phyloP scores from a whole-genome alignment of 2,329 filamentous ascomycete genomes.

The Penicillium sp. region DNA sequence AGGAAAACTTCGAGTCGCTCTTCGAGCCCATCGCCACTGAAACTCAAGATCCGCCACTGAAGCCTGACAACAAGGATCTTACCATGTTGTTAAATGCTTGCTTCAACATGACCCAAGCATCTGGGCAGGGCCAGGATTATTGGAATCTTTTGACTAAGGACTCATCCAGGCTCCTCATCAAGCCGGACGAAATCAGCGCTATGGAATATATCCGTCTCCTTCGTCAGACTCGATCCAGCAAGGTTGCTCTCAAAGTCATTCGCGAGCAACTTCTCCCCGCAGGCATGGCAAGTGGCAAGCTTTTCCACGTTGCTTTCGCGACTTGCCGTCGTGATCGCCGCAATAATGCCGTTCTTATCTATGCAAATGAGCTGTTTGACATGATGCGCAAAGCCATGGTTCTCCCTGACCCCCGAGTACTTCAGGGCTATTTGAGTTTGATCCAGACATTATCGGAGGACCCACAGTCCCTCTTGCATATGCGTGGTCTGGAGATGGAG shows the following conservation, averaged over 20 bases:
- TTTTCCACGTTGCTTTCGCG: constrained; percentile 74
- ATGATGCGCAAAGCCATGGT: constrained; percentile 56
- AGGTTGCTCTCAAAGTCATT: constrained; percentile 64
- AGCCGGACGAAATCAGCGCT: constrained; percentile 74
- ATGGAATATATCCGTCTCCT: constrained; percentile 70
- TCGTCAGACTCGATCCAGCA: constrained; percentile 67
- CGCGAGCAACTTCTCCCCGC: constrained; percentile 54
- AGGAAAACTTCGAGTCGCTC: constrained; percentile 34
- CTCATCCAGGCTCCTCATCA: constrained; percentile 56
- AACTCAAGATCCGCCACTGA: constrained; percentile 34
- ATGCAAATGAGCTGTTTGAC: constrained; percentile 68
- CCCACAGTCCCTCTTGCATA: constrained; percentile 32
- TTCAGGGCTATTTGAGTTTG: constrained; percentile 36
- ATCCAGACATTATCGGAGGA: constrained; percentile 30
- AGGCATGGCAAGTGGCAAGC: constrained; percentile 52
- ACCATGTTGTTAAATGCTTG: constrained; percentile 71
- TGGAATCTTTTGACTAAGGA: constrained; percentile 72
- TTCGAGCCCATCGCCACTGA: constrained; percentile 40
- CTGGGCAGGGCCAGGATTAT: constrained; percentile 70
- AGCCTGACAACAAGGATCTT: constrained; percentile 62
- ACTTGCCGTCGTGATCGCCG: constrained; percentile 76
- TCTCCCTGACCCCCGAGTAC: constrained; percentile 35
- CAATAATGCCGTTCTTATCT: constrained; percentile 69
- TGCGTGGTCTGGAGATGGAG: constrained; percentile 31
- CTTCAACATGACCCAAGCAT: constrained; percentile 59